Evolutionary conservation across 768 basidiomycete species (phyloP).

Genomic region (Termitomyces sp.): DNA sequence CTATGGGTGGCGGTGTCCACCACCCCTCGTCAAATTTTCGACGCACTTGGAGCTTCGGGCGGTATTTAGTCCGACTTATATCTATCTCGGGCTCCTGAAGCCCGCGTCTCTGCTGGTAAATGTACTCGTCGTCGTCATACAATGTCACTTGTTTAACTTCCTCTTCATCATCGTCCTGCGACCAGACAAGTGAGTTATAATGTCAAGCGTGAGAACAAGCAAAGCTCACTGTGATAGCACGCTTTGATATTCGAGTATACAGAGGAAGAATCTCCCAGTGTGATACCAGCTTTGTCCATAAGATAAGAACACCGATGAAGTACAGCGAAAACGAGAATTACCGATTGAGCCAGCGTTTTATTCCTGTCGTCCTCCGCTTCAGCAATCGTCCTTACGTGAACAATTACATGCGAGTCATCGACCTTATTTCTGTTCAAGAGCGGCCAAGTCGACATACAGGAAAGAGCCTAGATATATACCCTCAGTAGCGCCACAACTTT

Average conservation of each 20-base stretch:
- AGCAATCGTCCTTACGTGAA: conserved; percentile 52
- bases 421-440: conserved; percentile 87
- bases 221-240: conserved; percentile 29
- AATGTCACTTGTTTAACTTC: not conserved
- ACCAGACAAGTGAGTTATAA: not conserved
- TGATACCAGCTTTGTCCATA: conserved; percentile 53
- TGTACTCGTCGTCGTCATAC: conserved; percentile 2
- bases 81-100: not conserved
- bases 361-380: conserved; percentile 53
- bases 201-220: not conserved
- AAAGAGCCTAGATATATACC: conserved; percentile 41
- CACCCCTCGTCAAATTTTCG: not conserved
- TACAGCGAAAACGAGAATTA: conserved; percentile 25
- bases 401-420: conserved; percentile 66
- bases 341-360: conserved; percentile 58
- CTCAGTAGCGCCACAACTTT: not conserved
- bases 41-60: not conserved
- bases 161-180: conserved; percentile 2
- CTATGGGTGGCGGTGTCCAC: not conserved
- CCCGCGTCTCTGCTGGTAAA: conserved; percentile 8
- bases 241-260: conserved; percentile 87
- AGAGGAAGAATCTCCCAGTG: conserved; percentile 75
- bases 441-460: conserved; percentile 75
- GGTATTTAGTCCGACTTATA: conserved; percentile 1
- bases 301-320: not conserved